Conservation (phyloP, 768 basidiomycete species). For the Rhodocollybia butyracea region DNA sequence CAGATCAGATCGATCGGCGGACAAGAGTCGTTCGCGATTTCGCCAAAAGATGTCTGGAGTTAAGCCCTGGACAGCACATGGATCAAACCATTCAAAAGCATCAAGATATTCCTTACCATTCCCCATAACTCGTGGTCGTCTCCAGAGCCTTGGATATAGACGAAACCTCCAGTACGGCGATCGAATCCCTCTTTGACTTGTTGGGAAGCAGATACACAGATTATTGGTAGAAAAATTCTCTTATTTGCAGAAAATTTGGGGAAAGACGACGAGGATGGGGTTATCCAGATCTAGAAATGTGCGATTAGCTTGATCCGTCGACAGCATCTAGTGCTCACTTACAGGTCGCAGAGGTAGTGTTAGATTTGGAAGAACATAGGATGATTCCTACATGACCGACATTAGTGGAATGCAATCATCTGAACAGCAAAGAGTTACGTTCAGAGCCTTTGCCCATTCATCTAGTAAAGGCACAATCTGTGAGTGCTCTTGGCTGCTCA, state of each 20-base stretch:
- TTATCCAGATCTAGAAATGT: constrained; percentile 62
- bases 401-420: not conserved
- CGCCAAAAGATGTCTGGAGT: constrained; percentile 73
- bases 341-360: constrained; percentile 65
- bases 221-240: constrained; percentile 57
- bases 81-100: constrained; percentile 1
- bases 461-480: constrained; percentile 71
- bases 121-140: constrained; percentile 95
- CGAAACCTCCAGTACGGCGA: constrained; percentile 63
- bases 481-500: constrained; percentile 72
- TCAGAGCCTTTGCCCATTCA: constrained; percentile 65
- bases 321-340: not conserved
- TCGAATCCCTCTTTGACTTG: constrained; percentile 59
- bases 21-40: constrained; percentile 47
- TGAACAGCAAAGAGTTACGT: constrained; percentile 40
- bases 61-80: constrained; percentile 52
- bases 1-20: constrained; percentile 45
- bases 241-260: constrained; percentile 29
- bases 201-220: constrained; percentile 86
- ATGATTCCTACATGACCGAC: constrained; percentile 50
- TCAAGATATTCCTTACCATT: constrained; percentile 40
- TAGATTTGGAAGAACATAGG: constrained; percentile 63
- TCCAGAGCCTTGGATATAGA: constrained; percentile 91
- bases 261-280: constrained; percentile 59
- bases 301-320: not conserved